Percentiles rank a stretch among this genome's conserved stretches.
Evolutionary conservation across 192 early-diverging fungal species (phyloP).

Genomic region (Tieghemiomyces parasiticus): DNA sequence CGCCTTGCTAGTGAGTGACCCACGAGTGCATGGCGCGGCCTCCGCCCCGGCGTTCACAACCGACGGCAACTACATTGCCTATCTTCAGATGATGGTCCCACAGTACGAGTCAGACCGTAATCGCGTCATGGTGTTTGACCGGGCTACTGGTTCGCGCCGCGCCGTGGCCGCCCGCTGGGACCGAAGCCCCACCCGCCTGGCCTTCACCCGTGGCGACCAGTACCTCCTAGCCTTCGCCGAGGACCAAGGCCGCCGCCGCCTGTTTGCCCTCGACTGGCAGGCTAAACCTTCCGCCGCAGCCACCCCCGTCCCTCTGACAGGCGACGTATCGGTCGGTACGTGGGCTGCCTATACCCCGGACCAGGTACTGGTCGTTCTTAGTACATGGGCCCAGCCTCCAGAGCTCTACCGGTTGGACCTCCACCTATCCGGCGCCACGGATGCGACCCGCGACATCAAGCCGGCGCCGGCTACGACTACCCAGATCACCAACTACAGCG

Average conservation of each 20-base stretch:
- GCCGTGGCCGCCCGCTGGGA: constrained; percentile 43
- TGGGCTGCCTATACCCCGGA: constrained; percentile 27
- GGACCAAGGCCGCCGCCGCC: neutral
- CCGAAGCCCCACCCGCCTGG: constrained; percentile 28
- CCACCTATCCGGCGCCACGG: too few relatives aligned
- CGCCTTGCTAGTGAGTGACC: constrained; percentile 27
- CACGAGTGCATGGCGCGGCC: constrained; percentile 37
- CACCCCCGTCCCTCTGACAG: constrained; percentile 9
- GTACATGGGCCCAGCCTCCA: constrained; percentile 20
- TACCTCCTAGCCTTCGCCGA: neutral
- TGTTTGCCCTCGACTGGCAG: neutral
- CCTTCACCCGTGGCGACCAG: neutral
- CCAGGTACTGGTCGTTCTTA: too few relatives aligned
- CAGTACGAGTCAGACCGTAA: constrained; percentile 69
- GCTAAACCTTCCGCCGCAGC: neutral
- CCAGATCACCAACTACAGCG: constrained; percentile 31
- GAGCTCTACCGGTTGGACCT: constrained; percentile 22
- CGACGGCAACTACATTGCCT: constrained; percentile 48
- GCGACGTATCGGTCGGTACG: constrained; percentile 7
- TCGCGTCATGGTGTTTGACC: constrained; percentile 41
- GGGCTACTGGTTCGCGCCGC: constrained; percentile 18
- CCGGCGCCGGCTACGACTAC: too few relatives aligned
- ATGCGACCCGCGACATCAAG: constrained; percentile 15
- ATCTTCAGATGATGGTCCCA: constrained; percentile 54
- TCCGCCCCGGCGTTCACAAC: constrained; percentile 43